Base-by-base conservation (phyloP, 225 moss, liverwort and hornwort species). In the Sphagnum tenellum region DNA sequence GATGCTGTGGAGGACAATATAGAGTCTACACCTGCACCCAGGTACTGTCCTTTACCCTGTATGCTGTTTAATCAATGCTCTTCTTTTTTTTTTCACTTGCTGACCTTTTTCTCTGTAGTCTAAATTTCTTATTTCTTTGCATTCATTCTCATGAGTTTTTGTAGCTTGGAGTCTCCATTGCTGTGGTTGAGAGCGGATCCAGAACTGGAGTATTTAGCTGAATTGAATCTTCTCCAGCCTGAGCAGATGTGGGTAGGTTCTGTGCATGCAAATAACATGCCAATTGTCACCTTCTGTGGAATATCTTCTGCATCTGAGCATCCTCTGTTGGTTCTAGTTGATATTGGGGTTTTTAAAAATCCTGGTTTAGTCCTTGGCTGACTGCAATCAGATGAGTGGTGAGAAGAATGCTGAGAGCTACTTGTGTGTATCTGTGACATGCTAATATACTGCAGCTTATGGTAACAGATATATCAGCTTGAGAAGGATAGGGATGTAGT, bases 161-260 rank as follows among this genome's bases (percentile, higher is more conserved):
- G 64, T 84, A 96, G 96, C 76, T 85, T 98, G 90, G 96, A 98
- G 87, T 98, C 96, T 55, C 96, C 96, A 13, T 68, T 98, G 58
- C 76, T 93, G 64, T 98, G 96, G 96, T 80, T 98, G 66, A 85
- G 96, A n/a, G 93, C 93, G 63, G 96, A 98, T 82, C 96, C 96
- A 44, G 88, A 90, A 73, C 77, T 98, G 77, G 96, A 98, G 70
- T 98, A 98, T 81, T 72, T 98, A 70, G 85, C 96, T 11, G 93
- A 98, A 75, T 77, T 98, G 60, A 79, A 86, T 64, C 67, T 98
- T 53, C 76, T 74, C 75, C 96, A 98, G 76, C 87, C 96, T 74
- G 96, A 93, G 80, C 96, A 87, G 83, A 98, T 98, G 96, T 98
- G 96, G 96, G 94, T 94, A 94, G 68, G 94, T 75, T 45, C 50